Conservation (phyloP, 1,284 basidiomycete genomes). For the Leccinum griseonigrum region DNA sequence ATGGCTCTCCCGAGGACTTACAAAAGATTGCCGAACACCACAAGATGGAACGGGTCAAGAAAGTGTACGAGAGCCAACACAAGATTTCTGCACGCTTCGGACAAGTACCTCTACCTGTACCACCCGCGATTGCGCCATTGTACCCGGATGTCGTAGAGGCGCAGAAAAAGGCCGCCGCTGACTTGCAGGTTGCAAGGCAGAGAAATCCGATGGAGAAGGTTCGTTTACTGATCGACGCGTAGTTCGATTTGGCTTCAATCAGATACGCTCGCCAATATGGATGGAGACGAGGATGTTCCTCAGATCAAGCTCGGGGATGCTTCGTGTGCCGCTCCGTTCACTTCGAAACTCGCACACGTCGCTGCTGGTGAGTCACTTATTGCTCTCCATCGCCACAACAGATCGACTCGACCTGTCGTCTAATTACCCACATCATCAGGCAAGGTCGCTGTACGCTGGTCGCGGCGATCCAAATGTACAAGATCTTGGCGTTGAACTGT, state of each 20-base stretch:
- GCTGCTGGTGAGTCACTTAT: conserved; percentile 68
- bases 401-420: conserved; percentile 11
- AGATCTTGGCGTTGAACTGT: conserved; percentile 94
- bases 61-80: conserved; percentile 93
- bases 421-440: conserved; percentile 92
- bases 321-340: conserved; percentile 95
- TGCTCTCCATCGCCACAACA: background rate
- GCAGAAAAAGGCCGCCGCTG: conserved; percentile 72
- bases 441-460: conserved; percentile 96
- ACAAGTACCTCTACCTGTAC: conserved; percentile 89
- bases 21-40: conserved; percentile 93
- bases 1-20: conserved; percentile 88
- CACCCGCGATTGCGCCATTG: conserved; percentile 76
- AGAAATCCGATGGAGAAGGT: conserved; percentile 91
- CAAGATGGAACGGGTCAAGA: conserved; percentile 85
- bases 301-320: conserved; percentile 98
- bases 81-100: conserved; percentile 86
- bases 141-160: conserved; percentile 90
- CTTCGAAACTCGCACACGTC: conserved; percentile 92
- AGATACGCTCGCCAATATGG: conserved; percentile 91
- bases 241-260: conserved; percentile 88
- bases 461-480: conserved; percentile 98
- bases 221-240: conserved; percentile 10
- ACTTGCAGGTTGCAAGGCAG: conserved; percentile 65
- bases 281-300: conserved; percentile 88